Evolutionary conservation across 306 rosid genomes (phyloP).

Genomic region (Citrullus mucosospermus): DNA sequence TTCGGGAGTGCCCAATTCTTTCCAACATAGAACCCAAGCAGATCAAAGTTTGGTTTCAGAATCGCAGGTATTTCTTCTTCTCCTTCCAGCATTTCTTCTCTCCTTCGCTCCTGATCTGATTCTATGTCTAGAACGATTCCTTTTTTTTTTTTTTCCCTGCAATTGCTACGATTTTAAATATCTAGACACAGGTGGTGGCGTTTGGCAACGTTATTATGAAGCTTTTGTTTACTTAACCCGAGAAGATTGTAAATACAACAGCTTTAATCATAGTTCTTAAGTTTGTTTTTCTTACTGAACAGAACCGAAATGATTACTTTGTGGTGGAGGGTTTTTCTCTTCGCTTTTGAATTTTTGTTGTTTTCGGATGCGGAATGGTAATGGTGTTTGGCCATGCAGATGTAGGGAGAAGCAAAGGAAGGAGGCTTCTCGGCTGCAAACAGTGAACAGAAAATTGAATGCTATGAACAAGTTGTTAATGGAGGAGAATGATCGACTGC

Average conservation of each 20-base stretch:
- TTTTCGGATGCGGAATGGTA: conserved; percentile 5
- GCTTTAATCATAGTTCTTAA: not conserved
- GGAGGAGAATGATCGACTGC: conserved; percentile 98
- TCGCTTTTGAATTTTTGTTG: not conserved
- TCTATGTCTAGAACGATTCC: not conserved
- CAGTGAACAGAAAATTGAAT: conserved; percentile 71
- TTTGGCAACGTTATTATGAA: not conserved
- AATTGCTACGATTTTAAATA: not conserved
- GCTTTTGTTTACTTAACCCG: not conserved
- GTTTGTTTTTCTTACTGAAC: not conserved
- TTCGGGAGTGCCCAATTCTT: conserved; percentile 90
- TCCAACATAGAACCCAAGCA: conserved; percentile 89
- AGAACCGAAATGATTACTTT: not conserved
- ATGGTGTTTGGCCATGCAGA: conserved; percentile 30
- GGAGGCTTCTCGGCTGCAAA: conserved; percentile 85
- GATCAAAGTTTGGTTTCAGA: conserved; percentile 99
- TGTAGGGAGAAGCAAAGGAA: conserved; percentile 98
- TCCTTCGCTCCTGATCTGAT: not conserved
- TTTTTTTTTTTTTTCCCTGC: not conserved
- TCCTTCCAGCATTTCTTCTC: not conserved
- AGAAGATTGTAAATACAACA: not conserved
- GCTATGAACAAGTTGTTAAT: conserved; percentile 95
- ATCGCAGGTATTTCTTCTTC: conserved; percentile 47
- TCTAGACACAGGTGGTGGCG: not conserved
- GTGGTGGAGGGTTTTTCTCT: not conserved